Percentiles rank a stretch among this genome's conserved stretches.
Evolutionary conservation across 768 basidiomycete genomes (phyloP).

Genomic region (Russula virescens): DNA sequence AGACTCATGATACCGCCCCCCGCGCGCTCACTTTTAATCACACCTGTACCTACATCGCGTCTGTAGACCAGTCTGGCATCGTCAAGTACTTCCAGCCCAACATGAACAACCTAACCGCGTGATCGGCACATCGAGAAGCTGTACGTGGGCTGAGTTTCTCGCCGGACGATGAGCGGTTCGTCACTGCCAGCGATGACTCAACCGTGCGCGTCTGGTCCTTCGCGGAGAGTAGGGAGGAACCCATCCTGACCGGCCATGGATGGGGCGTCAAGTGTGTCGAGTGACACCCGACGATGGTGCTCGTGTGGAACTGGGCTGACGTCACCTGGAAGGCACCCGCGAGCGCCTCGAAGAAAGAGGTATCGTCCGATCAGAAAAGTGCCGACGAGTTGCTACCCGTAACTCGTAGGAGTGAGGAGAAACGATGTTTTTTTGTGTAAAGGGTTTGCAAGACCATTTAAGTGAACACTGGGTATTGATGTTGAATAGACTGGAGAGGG

Average conservation of each 20-base stretch:
- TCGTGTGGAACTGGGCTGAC: conserved; percentile 58
- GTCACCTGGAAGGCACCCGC: conserved; percentile 46
- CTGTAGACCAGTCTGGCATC: conserved; percentile 86
- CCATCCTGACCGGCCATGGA: conserved; percentile 88
- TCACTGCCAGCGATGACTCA: conserved; percentile 93
- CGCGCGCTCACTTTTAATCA: conserved; percentile 88
- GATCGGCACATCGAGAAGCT: conserved; percentile 93
- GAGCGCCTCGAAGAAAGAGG: conserved; percentile 48
- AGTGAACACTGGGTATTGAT: no score
- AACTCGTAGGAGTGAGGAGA: conserved; percentile 16
- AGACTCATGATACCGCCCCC: conserved; percentile 94
- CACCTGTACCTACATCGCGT: conserved; percentile 88
- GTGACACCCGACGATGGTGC: conserved; percentile 97
- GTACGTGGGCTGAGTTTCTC: conserved; percentile 89
- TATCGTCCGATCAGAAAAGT: conserved; percentile 51
- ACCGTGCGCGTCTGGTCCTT: conserved; percentile 95
- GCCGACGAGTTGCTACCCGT: conserved; percentile 45
- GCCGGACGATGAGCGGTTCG: conserved; percentile 87
- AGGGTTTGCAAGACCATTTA: neutral
- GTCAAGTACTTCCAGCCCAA: conserved; percentile 99
- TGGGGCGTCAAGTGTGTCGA: conserved; percentile 99
- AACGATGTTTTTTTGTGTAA: conserved; percentile 9
- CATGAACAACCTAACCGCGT: conserved; percentile 96
- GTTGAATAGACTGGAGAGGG: neutral
- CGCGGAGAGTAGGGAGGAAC: conserved; percentile 84